Conservation (phyloP, 1,139 yeast species). For the Hemisphaericaspora lyxosophila region DNA sequence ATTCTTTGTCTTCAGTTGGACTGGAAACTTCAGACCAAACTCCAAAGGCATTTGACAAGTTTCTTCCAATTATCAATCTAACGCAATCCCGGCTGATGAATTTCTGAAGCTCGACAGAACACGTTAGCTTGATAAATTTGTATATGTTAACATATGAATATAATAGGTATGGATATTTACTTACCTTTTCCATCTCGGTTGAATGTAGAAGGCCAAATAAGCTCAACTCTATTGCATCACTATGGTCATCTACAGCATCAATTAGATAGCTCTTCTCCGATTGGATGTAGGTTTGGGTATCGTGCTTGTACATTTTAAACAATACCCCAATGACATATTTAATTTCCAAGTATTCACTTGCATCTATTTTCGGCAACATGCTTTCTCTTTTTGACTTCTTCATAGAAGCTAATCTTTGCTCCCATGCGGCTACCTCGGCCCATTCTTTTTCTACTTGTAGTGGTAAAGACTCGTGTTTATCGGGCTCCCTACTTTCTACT, state of each 20-base stretch:
- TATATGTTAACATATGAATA: constrained; percentile 52
- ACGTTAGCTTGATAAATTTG: constrained; percentile 46
- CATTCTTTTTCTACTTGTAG: constrained; percentile 25
- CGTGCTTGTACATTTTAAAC: constrained; percentile 22
- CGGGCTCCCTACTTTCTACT: constrained; percentile 17
- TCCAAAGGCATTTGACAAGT: constrained; percentile 75
- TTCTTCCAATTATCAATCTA: constrained; percentile 57
- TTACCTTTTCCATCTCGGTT: constrained; percentile 51
- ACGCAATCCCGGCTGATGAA: constrained; percentile 41
- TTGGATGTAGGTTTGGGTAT: not conserved
- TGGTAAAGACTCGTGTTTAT: constrained; percentile 15
- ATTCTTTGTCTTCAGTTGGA: constrained; percentile 53
- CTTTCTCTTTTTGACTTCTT: constrained; percentile 29
- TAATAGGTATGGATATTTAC: constrained; percentile 50
- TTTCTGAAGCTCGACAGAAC: constrained; percentile 38
- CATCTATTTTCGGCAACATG: constrained; percentile 34
- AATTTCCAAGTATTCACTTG: constrained; percentile 38
- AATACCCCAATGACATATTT: constrained; percentile 37
- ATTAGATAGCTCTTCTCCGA: not conserved
- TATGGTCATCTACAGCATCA: constrained; percentile 13
- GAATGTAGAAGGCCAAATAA: constrained; percentile 53
- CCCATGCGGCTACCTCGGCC: constrained; percentile 39
- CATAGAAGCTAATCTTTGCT: constrained; percentile 21
- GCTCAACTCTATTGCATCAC: constrained; percentile 20
- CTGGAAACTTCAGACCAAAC: constrained; percentile 54